Evolutionary conservation across 2,329 filamentous ascomycete species (phyloP), one percentile per base, ranked within the genome.

Genomic region (Nemania abortiva): DNA sequence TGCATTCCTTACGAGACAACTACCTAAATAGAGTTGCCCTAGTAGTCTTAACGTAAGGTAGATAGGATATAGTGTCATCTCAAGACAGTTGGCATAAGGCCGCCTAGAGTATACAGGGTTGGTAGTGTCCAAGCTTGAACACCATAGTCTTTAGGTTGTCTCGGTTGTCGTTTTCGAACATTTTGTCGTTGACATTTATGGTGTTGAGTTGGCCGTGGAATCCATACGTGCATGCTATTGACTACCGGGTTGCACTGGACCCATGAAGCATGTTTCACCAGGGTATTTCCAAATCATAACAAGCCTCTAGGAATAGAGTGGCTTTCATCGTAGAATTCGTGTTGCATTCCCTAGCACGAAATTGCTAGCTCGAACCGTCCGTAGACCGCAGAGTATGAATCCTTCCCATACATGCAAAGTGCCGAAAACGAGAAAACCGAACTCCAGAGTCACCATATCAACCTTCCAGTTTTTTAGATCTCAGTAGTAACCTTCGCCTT

Each of bases 401-500:
- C 77, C 76, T 78, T 78, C 77, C 76, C 74, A 78, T 78, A 77
- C 76, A 78, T 78, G 77, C 74, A 76, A 75, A 76, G 74, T 74
- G 73, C 75, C 74, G 75, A 77, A 78, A 78, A 77, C 75, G 77
- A 78, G 77, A 77, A 73, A 77, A 77, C 77, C 77, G 74, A 72
- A 78, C 76, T 75, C 77, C 73, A 75, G 72, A 71, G 70, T 74
- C 72, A 73, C 72, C 72, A 63, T 72, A 74, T 66, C 72, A 73
- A 71, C 72, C 71, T 64, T 24, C 67, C 65, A 70, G 62, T 69
- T 69, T 27, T 81, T 89, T 90, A 92, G 81, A 91, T 88, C 91
- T 99, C 96, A 79, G 94, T 97, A 80, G 95, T 97, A 84, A 99
- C 92, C 90, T 95, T 97, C 82, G 95, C 96, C 93, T 98, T 97